phyloP scores from a whole-genome alignment of 495 filamentous ascomycete genomes.

The Hypoxylon fuscum region DNA sequence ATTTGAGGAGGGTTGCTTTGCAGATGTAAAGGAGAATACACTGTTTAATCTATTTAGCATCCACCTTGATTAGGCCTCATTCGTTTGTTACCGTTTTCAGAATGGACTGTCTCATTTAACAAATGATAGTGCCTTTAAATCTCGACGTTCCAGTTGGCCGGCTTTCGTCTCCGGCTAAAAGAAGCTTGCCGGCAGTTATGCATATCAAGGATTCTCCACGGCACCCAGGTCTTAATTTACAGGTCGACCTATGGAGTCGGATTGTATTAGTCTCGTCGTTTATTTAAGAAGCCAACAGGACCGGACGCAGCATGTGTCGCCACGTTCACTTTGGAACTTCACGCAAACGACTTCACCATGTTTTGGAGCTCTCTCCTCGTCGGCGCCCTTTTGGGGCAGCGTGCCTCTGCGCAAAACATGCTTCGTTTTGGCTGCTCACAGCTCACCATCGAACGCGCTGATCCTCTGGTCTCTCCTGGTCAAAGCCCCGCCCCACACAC shows the following conservation, averaged over 20 bases:
- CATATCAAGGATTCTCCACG: constrained; percentile 11
- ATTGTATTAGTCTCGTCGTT: constrained; percentile 3
- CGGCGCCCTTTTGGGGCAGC: constrained; percentile 44
- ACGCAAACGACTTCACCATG: constrained; percentile 32
- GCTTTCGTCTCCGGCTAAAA: constrained; percentile 27
- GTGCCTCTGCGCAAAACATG: constrained; percentile 45
- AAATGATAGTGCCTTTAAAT: constrained; percentile 11
- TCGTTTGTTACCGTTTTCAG: too few relatives aligned
- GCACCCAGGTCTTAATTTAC: constrained; percentile 16
- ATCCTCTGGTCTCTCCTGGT: constrained; percentile 51
- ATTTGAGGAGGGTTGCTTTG: too few relatives aligned
- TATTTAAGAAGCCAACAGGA: constrained; percentile 28
- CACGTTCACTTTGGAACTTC: constrained; percentile 14
- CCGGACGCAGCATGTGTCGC: constrained; percentile 3
- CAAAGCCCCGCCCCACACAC: constrained; percentile 49
- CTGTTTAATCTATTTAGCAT: too few relatives aligned
- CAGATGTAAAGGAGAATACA: too few relatives aligned
- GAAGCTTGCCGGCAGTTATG: constrained; percentile 24
- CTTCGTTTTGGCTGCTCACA: constrained; percentile 54
- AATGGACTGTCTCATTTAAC: background rate
- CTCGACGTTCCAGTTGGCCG: constrained; percentile 20
- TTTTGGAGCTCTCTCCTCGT: constrained; percentile 34
- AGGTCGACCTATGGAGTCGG: constrained; percentile 3
- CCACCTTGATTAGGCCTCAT: too few relatives aligned
- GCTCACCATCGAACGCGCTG: constrained; percentile 50